These are phyloP conservation scores for Vigna radiata DNA, from an alignment of 306 rosid species.

Conservation along the genomic window DNA sequence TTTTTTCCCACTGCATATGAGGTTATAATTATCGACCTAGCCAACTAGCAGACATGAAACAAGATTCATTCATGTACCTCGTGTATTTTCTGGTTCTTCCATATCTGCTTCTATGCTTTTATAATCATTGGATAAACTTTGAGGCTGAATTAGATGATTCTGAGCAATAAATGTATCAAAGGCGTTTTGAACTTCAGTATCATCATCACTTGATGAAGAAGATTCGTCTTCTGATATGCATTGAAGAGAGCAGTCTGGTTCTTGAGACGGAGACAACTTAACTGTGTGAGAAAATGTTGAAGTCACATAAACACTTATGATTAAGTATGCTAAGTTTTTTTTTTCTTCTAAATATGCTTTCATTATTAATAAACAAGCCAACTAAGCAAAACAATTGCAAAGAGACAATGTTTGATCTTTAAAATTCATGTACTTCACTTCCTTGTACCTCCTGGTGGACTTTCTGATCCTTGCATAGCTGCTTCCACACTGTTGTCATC, in stretches of 20 bases:
- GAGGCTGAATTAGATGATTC: constrained; percentile 49
- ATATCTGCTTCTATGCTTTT: constrained; percentile 41
- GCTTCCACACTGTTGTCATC: constrained; percentile 45
- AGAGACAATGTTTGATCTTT: constrained; percentile 10
- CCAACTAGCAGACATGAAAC: constrained; percentile 12
- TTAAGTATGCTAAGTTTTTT: constrained; percentile 14
- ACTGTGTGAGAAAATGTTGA: constrained; percentile 38
- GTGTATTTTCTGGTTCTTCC: constrained; percentile 45
- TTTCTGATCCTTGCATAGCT: constrained; percentile 42
- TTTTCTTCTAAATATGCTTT: constrained; percentile 15
- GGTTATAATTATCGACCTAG: constrained; percentile 31
- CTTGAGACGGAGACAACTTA: constrained; percentile 41
- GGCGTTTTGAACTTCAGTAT: constrained; percentile 46
- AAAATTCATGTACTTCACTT: constrained; percentile 40
- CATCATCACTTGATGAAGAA: constrained; percentile 54
- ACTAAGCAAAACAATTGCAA: constrained; percentile 24
- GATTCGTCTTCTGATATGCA: constrained; percentile 50
- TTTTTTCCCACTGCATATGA: constrained; percentile 15
- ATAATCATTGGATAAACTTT: constrained; percentile 36
- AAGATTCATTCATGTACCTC: constrained; percentile 56
- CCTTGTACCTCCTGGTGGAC: constrained; percentile 53
- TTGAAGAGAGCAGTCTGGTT: constrained; percentile 43
- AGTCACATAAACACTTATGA: constrained; percentile 3
- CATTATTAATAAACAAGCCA: constrained; percentile 27
- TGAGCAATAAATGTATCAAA: constrained; percentile 49